Base-by-base conservation (phyloP, 768 basidiomycete genomes). In the Paxillus rubicundulus region DNA sequence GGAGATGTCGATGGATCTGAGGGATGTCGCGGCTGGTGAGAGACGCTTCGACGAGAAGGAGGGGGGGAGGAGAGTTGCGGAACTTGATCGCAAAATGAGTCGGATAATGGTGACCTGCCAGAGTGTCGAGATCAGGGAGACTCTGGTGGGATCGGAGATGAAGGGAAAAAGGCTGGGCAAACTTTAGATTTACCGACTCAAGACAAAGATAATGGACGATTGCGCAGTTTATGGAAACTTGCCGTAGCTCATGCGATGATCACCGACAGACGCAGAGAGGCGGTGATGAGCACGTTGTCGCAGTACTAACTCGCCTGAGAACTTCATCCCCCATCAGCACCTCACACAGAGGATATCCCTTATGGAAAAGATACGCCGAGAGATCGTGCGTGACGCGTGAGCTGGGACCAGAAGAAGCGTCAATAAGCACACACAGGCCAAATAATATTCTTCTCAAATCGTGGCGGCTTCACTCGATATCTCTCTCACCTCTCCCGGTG, bases 301-400 rank as follows among this genome's bases (percentile, higher is more conserved):
- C 58, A 62, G 61, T 60, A 59, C 13, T 21, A 51, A 14, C 41
- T 28, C 37, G 47, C 50, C 21, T 24, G 21, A 45, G 49, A 49
- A 54, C 39, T 34, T n/a, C 57, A 46, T 52, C 49, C 55, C 49
- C 50, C 52, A 47, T 24, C 24, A 56, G 63, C 64, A 62, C 56
- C 42, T 51, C 39, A 21, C 54, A 41, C 61, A 61, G 69, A 69
- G 67, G 46, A 52, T 17, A 41, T 43, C 67, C 41, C 44, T 56
- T 70, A 60, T 67, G 62, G 67, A 49, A 70, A 63, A 47, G 54
- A 49, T 58, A 66, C 64, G 52, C 69, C 68, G 66, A 61, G 9
- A 54, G 54, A 63, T 59, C 56, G 58, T 57, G 44, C 30, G 30
- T 32, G 30, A 32, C 49, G 47, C 50, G 60, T 51, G 43, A 54